Evolutionary conservation across 352 stramenopile genomes (phyloP).

Genomic region (Phytophthora capsici): DNA sequence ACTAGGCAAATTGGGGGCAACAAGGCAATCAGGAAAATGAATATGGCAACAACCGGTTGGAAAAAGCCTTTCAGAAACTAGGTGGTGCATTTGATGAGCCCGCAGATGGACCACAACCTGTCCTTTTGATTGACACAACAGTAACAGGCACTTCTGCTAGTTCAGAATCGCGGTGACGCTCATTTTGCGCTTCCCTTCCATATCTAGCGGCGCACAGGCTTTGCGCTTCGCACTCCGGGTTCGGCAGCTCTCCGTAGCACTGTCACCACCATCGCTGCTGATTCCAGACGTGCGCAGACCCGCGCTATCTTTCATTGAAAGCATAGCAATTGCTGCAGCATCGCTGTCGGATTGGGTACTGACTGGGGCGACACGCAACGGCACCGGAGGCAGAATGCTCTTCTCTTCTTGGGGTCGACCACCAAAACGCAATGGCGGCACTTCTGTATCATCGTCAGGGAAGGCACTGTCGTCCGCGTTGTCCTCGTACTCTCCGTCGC

Average conservation of each 20-base stretch:
- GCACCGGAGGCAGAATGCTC: slow-evolving; percentile 23
- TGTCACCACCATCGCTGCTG: slow-evolving; percentile 55
- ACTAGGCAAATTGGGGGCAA: slow-evolving; percentile 28
- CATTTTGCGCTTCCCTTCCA: slow-evolving; percentile 87
- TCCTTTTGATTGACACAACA: neutral
- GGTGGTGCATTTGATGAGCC: slow-evolving; percentile 24
- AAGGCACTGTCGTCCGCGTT: slow-evolving; percentile 55
- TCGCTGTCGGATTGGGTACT: slow-evolving; percentile 79
- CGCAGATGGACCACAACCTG: slow-evolving; percentile 21
- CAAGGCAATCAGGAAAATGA: slow-evolving; percentile 19
- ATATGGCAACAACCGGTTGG: slow-evolving; percentile 25
- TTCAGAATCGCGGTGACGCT: slow-evolving; percentile 90
- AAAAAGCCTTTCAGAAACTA: neutral
- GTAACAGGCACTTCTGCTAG: slow-evolving; percentile 40
- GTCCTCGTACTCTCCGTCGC: slow-evolving; percentile 73
- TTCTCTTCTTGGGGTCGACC: slow-evolving; percentile 36
- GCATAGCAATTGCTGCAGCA: slow-evolving; percentile 75
- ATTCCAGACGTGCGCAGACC: slow-evolving; percentile 32
- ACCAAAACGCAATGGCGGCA: slow-evolving; percentile 32
- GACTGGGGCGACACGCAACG: slow-evolving; percentile 23
- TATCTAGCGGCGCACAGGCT: slow-evolving; percentile 61
- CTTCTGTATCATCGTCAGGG: slow-evolving; percentile 38
- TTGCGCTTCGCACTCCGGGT: slow-evolving; percentile 66
- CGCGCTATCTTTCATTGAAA: slow-evolving; percentile 78
- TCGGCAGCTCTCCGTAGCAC: slow-evolving; percentile 35